A percentile compares a stretch with the other conserved stretches of the same genome.
Evolutionary conservation across 148 eudicot genomes (phyloP).

Genomic region (Spergularia marina): DNA sequence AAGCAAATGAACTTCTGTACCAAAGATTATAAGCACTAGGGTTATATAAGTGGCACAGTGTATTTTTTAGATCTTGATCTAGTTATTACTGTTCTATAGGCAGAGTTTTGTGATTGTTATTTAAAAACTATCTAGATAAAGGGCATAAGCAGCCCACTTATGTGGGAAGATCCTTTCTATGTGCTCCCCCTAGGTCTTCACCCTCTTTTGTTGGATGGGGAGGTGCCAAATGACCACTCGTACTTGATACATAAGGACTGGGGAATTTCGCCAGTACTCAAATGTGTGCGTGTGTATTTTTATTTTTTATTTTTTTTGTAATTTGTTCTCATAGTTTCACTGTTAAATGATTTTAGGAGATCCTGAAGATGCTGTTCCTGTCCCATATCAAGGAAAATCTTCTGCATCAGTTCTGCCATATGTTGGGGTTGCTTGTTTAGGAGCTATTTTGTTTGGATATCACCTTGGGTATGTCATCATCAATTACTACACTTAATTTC

Average conservation of each 20-base stretch:
- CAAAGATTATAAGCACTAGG: background rate
- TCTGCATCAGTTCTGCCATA: slow-evolving; percentile 80
- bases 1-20: background rate
- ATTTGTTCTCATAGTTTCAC: slow-evolving; percentile 15
- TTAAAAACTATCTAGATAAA: background rate
- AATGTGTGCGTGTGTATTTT: too few species aligned
- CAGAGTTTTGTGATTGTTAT: background rate
- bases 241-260: too few species aligned
- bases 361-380: slow-evolving; percentile 55
- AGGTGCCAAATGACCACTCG: too few species aligned
- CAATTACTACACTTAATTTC: background rate
- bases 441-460: slow-evolving; percentile 97
- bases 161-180: too few species aligned
- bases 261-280: too few species aligned
- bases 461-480: slow-evolving; percentile 77
- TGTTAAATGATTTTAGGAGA: slow-evolving; percentile 46
- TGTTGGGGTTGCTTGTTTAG: slow-evolving; percentile 97
- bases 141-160: background rate
- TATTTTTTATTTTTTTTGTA: background rate
- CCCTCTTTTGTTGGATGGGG: too few species aligned
- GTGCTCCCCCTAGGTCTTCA: too few species aligned
- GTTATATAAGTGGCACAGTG: background rate
- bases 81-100: background rate
- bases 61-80: background rate
- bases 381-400: slow-evolving; percentile 62